These are phyloP conservation scores for Vitis rotundifolia DNA, from an alignment of 164 flowering plant genomes.

Conservation along the genomic window DNA sequence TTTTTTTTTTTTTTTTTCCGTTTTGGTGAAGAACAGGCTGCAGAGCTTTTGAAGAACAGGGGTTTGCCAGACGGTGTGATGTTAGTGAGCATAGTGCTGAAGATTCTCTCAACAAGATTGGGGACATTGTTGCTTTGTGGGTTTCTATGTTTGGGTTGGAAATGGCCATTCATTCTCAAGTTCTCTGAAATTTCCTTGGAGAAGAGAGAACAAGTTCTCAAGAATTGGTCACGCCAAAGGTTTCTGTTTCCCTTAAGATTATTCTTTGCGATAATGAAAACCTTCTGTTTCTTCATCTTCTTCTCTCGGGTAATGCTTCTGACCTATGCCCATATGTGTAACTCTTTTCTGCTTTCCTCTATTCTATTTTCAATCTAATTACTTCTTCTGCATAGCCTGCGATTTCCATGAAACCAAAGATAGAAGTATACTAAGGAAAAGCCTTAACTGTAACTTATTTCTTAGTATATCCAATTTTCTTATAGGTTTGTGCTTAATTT, in stretches of 20 bases:
- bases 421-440: too few species aligned
- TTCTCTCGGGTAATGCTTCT: conserved; percentile 48
- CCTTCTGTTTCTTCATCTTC: conserved; percentile 39
- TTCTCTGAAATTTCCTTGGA: conserved; percentile 59
- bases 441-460: too few species aligned
- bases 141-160: conserved; percentile 33
- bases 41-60: conserved; percentile 48
- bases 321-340: not conserved
- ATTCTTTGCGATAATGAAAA: conserved; percentile 46
- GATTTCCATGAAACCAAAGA: too few species aligned
- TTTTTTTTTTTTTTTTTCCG: not conserved
- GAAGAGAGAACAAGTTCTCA: conserved; percentile 54
- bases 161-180: conserved; percentile 60
- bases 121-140: conserved; percentile 77
- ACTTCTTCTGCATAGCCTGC: too few species aligned
- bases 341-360: too few species aligned
- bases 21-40: conserved; percentile 41
- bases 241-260: conserved; percentile 38
- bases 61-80: conserved; percentile 33
- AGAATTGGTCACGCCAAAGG: conserved; percentile 53
- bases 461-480: too few species aligned
- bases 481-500: too few species aligned
- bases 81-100: conserved; percentile 39
- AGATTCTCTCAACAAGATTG: conserved; percentile 54
- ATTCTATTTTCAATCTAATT: too few species aligned